Evolutionary conservation across 176 grass and related monocot genomes (phyloP), one percentile per base, ranked within the genome.

Genomic region (Metroxylon sagu): DNA sequence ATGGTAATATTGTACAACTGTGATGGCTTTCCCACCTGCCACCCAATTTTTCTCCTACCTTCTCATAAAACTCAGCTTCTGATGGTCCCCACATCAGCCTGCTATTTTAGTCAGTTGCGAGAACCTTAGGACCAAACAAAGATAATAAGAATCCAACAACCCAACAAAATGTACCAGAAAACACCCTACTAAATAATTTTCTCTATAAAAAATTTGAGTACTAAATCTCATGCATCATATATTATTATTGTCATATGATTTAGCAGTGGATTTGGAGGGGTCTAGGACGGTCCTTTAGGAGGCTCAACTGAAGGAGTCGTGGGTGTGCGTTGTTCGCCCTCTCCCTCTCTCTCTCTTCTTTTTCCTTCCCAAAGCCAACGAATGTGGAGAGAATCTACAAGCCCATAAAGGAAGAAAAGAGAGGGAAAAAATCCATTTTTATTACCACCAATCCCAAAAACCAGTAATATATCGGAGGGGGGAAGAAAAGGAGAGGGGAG

Each of bases 401-500:
- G 62, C 71, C 78, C 73, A 62, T 74, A 71, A 59, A 52, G 53
- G 48, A 39, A 53, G 49, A 18, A 29, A 48, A 62, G 63, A 68
- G 52, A 56, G 49, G 60, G 39, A 67, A 58, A 77, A 77, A 60
- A 50, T 68, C 67, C 64, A 27, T 76, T 71, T 72, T 76, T 67
- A 61, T 72, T 12, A 1, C 8, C 35, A 43, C 35, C 21, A 23
- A 23, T 23, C 21, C 8, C 35, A 43, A 43, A 43, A 43, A 43
- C 8, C 35, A 2, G 12, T 12, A 43, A 43, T 43, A 14, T 43
- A 14, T 14, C 8, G 35, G 5, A 14, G 35, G 35, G 12, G 2
- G 2, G 35, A 35, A 51, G 5, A 52, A 17, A 23, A n/a, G 5
- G 21, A 52, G 15, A 49, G 28, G 51, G 49, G 29, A n/a, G 43